Base-by-base conservation (phyloP, 345 rosid genomes). In the Lepidium aucheri region DNA sequence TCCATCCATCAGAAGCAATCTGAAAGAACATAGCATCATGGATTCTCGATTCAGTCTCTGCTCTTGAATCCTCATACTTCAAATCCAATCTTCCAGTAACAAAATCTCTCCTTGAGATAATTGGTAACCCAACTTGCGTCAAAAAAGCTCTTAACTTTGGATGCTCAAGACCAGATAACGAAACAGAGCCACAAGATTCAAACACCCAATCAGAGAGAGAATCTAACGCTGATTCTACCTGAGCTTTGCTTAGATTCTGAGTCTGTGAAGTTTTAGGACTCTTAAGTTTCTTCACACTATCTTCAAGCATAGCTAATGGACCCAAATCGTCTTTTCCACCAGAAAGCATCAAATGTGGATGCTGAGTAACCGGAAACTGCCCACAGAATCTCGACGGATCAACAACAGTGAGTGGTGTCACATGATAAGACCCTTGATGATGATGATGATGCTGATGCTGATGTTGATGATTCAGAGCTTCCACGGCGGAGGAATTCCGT, bases 11-110 rank as follows among this genome's bases (percentile, higher is more conserved):
- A 1, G 99, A 84, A 1, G 94, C 83, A 45, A 95, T 66, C 70
- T 95, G 99, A 67, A 91, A 91, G 85, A 95, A 95, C 97, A 89
- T 85, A 13, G 99, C 98, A 68, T 95, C 99, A 59, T 87, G 70
- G 70, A 91, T 83, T 66, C 94, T 82, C 7, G 86, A 82, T 60
- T 95, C 99, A 8, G 98, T 80, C 68, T 85, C 98, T 0, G 82
- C 84, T 82, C 76, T 84, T 17, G 85, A 83, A 45, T 91, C 89
- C 55, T 89, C 97, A 32, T 74, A 95, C 89, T 85, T 95, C 33
- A 63, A 51, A 79, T 89, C 90, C 79, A 95, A 71, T 53, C 95
- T 81, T 33, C 83, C 74, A 7, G 91, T 82, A 5, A 69, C 67
- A 60, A 95, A 83, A 15, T 86, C 96, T 67, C 89, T 78, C 71